Evolutionary conservation across 1,139 yeast species (phyloP).

Genomic region (Blastobotrys indianensis): DNA sequence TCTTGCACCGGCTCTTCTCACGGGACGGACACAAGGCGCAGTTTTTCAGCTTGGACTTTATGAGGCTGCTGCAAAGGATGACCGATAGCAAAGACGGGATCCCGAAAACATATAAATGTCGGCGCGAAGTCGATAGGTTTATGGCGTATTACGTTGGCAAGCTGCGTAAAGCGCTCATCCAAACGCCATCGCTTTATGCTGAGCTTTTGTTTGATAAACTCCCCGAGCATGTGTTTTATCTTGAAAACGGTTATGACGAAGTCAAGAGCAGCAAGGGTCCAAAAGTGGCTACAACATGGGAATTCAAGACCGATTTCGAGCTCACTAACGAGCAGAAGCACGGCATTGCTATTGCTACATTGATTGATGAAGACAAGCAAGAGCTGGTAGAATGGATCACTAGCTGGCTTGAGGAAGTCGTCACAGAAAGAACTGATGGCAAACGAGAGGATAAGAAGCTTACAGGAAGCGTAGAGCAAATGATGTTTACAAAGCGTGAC

Average conservation of each 20-base stretch:
- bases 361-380: conserved; percentile 43
- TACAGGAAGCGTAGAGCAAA: conserved; percentile 13
- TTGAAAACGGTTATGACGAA: conserved; percentile 52
- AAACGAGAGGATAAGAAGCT: conserved; percentile 1
- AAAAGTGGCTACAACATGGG: conserved; percentile 20
- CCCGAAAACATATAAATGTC: conserved; percentile 38
- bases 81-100: conserved; percentile 32
- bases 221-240: conserved; percentile 42
- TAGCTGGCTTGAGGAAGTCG: conserved; percentile 35
- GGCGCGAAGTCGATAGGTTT: conserved; percentile 61
- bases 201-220: conserved; percentile 66
- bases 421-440: conserved; percentile 18
- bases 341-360: conserved; percentile 45
- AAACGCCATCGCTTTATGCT: conserved; percentile 52
- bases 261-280: conserved; percentile 14
- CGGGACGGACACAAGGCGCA: conserved; percentile 54
- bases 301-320: conserved; percentile 23
- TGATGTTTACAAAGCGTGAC: conserved; percentile 21
- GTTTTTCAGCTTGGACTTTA: conserved; percentile 69
- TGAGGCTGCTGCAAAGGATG: conserved; percentile 48
- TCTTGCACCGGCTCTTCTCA: conserved; percentile 67
- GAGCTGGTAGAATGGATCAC: conserved; percentile 42
- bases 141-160: conserved; percentile 61
- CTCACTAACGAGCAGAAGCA: conserved; percentile 26
- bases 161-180: conserved; percentile 46